Evolutionary conservation across 768 basidiomycete genomes (phyloP), one percentile per base, ranked within the genome.

Genomic region (Podaxis carcinomalis): DNA sequence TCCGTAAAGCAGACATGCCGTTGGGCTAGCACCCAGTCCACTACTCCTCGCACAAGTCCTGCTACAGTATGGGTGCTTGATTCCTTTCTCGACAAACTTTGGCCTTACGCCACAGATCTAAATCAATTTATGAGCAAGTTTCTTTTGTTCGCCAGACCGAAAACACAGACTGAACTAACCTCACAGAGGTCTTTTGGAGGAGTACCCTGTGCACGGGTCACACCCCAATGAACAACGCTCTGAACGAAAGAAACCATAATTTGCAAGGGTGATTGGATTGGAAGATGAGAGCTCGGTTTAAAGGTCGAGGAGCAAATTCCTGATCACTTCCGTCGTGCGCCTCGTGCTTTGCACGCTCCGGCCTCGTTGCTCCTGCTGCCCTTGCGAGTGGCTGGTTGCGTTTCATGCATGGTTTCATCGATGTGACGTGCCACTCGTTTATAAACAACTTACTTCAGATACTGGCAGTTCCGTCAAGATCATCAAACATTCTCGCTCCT

Each of bases 21-120:
- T 69, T 19, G 77, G 73, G 61, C 68, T 75, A 44, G 72, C 66
- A 44, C 72, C 76, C 61, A 75, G 71, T 49, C 59, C 61, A 44
- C 74, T 78, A 62, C 72, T 78, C 50, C 83, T 76, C 57, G 86
- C 86, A 67, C 86, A 87, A 53, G 80, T 84, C 64, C 78, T 83
- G 65, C 86, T 78, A 66, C 86, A 87, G 68, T 82, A 88, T 35
- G 80, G 77, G 66, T 87, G 84, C 63, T 77, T 77, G 63, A 76
- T 70, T 16, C 86, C 86, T 62, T 81, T 78, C 65, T 86, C 86
- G n/a, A 84, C 70, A 68, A 80, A 87, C 74, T 83, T 87, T 13
- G 85, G 83, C 69, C 79, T 85, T 61, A 75, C 75, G 13, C 82
- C 80, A 70, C 86, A 88, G 60, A 78, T 78, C 86, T 87, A 21